These are phyloP conservation scores for Helichrysum umbraculigerum DNA, from an alignment of 129 eudicot species.

Conservation along the genomic window DNA sequence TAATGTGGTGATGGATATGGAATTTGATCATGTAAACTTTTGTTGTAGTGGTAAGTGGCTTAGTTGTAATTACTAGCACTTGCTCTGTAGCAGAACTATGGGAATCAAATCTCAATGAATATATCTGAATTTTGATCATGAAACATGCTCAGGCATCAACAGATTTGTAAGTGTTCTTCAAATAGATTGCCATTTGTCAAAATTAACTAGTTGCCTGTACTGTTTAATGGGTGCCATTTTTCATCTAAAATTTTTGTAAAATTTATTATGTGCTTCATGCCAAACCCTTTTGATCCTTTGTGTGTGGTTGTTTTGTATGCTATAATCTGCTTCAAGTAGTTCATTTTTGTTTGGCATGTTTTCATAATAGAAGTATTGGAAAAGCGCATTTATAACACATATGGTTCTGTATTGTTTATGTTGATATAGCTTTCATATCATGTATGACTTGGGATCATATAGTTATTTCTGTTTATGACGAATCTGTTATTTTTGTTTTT, in stretches of 20 bases:
- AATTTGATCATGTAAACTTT: constrained; percentile 24
- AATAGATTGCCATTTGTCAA: constrained; percentile 36
- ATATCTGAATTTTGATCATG: constrained; percentile 25
- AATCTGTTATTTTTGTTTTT: not conserved
- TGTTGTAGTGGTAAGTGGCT: constrained; percentile 17
- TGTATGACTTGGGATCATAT: constrained; percentile 2
- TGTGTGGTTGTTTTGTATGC: not conserved
- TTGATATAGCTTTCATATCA: not conserved
- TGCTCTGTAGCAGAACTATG: constrained; percentile 25
- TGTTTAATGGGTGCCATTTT: constrained; percentile 24
- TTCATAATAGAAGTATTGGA: not conserved
- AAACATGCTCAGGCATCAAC: constrained; percentile 19
- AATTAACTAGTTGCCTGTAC: constrained; percentile 12
- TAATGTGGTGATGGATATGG: not conserved
- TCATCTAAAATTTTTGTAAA: constrained; percentile 24
- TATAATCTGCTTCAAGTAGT: not conserved
- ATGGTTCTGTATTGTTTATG: not conserved
- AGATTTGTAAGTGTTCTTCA: constrained; percentile 30
- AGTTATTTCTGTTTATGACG: not conserved
- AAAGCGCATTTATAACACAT: not conserved
- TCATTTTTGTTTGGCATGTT: not conserved
- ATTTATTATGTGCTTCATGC: not conserved
- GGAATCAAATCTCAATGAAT: constrained; percentile 14
- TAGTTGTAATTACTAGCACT: constrained; percentile 9
- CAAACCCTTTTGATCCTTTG: not conserved